A percentile compares a stretch with the other conserved stretches of the same genome.
Evolutionary conservation across 1,284 basidiomycete species (phyloP).

Genomic region (Entoloma clypeatum): DNA sequence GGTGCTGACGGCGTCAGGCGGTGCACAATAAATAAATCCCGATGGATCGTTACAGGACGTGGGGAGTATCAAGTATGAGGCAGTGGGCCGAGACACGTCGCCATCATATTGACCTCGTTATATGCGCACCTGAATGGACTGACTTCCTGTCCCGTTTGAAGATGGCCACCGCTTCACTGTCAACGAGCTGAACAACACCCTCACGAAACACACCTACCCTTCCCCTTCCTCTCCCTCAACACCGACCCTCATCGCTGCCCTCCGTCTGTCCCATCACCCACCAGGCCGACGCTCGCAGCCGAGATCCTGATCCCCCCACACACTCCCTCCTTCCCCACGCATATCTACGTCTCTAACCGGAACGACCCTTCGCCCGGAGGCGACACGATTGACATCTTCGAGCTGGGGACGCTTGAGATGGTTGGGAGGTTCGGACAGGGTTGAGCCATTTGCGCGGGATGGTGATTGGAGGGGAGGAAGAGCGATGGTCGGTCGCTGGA

Average conservation of each 20-base stretch:
- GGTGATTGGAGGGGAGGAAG: constrained; percentile 46
- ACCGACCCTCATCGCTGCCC: constrained; percentile 40
- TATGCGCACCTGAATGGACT: no score
- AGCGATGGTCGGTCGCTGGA: constrained; percentile 46
- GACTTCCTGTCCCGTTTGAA: no score
- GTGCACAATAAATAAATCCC: constrained; percentile 37
- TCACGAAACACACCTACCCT: constrained; percentile 51
- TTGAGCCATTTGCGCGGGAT: constrained; percentile 51
- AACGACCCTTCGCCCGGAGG: constrained; percentile 59
- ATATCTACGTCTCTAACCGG: constrained; percentile 61
- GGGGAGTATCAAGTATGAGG: constrained; percentile 43
- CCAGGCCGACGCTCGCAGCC: constrained; percentile 49
- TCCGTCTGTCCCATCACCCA: constrained; percentile 33
- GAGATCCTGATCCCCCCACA: constrained; percentile 53
- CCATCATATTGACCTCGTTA: constrained; percentile 25
- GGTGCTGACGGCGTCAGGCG: constrained; percentile 65
- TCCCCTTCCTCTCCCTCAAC: constrained; percentile 35
- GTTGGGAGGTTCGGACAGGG: constrained; percentile 49
- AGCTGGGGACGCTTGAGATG: constrained; percentile 38
- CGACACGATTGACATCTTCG: constrained; percentile 50
- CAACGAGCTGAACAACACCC: constrained; percentile 55
- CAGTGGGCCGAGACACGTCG: constrained; percentile 68
- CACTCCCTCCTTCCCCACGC: constrained; percentile 40
- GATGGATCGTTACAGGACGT: constrained; percentile 43
- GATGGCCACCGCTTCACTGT: constrained; percentile 60